Conservation (phyloP, 2,329 filamentous ascomycete species). For the Beauveria brongniartii region DNA sequence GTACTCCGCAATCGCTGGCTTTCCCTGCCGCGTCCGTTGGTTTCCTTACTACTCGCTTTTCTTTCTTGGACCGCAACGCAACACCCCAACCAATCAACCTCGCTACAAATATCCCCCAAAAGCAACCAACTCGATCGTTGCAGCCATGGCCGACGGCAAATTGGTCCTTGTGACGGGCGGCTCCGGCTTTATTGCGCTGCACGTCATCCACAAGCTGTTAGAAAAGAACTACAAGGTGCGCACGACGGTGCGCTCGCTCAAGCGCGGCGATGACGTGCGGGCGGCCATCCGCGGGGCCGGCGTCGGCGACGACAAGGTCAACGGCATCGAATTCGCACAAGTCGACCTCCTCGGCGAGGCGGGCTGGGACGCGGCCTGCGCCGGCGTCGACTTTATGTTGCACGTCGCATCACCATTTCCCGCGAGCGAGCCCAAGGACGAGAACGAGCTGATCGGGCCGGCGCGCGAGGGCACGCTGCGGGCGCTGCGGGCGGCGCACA, state of each 20-base stretch:
- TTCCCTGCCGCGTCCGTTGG: too few relatives aligned
- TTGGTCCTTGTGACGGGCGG: constrained; percentile 18
- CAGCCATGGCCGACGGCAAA: not conserved
- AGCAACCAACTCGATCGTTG: not conserved
- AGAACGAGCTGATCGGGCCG: constrained; percentile 14
- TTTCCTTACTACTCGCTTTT: too few relatives aligned
- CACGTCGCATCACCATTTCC: constrained; percentile 28
- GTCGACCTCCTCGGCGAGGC: constrained; percentile 21
- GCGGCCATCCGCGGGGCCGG: constrained; percentile 10
- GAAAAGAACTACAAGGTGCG: constrained; percentile 14
- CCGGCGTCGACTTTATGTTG: constrained; percentile 23
- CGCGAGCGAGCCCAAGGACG: constrained; percentile 8
- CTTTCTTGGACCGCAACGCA: too few relatives aligned
- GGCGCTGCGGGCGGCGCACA: constrained; percentile 13
- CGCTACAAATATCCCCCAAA: not conserved
- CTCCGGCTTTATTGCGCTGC: constrained; percentile 17
- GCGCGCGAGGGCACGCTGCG: constrained; percentile 17
- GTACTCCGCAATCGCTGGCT: too few relatives aligned
- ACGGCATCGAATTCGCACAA: constrained; percentile 20
- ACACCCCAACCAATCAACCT: too few relatives aligned
- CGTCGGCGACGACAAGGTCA: constrained; percentile 11
- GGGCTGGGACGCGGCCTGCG: constrained; percentile 22
- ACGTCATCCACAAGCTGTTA: constrained; percentile 18
- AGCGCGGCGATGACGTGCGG: constrained; percentile 14
- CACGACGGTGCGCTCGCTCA: constrained; percentile 13